phyloP scores from a whole-genome alignment of 2,329 filamentous ascomycete genomes.

The Zasmidium citrigriseum region DNA sequence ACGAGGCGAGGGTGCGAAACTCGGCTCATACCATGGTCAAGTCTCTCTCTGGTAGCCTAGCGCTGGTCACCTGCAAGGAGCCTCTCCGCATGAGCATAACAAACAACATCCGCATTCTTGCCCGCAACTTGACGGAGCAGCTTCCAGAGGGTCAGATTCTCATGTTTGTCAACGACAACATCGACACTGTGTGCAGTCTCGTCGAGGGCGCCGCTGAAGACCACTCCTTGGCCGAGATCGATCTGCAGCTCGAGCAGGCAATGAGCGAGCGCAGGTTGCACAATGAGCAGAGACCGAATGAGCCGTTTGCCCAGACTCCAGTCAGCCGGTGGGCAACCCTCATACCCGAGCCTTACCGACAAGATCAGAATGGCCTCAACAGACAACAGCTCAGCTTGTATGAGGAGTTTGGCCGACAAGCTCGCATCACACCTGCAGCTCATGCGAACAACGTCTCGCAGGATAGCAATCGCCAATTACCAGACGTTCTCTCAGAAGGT shows the following conservation, averaged over 20 bases:
- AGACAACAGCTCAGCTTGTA: constrained; percentile 93
- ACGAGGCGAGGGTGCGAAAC: constrained; percentile 81
- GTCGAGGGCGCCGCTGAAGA: constrained; percentile 96
- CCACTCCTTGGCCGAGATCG: constrained; percentile 89
- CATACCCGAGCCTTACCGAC: constrained; percentile 90
- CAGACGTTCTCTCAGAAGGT: constrained; percentile 63
- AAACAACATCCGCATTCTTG: constrained; percentile 91
- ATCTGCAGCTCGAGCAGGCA: constrained; percentile 84
- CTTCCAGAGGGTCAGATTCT: constrained; percentile 93
- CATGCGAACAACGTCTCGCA: constrained; percentile 59
- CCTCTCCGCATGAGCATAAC: constrained; percentile 94
- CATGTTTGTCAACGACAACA: constrained; percentile 98
- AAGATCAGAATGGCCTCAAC: constrained; percentile 74
- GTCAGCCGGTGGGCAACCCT: constrained; percentile 89
- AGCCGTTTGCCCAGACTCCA: constrained; percentile 78
- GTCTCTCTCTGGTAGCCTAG: constrained; percentile 87
- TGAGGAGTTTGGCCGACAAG: constrained; percentile 89
- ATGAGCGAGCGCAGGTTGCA: constrained; percentile 77
- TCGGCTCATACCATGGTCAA: constrained; percentile 94
- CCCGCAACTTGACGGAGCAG: constrained; percentile 65
- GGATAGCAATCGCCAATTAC: constrained; percentile 61
- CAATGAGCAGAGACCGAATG: constrained; percentile 71
- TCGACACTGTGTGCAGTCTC: constrained; percentile 88
- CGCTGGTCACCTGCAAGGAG: constrained; percentile 97
- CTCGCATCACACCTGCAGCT: constrained; percentile 56